A percentile compares a stretch with the other conserved stretches of the same genome.
Conservation (phyloP, 331 rosid genomes). For the Quercus phellos region DNA sequence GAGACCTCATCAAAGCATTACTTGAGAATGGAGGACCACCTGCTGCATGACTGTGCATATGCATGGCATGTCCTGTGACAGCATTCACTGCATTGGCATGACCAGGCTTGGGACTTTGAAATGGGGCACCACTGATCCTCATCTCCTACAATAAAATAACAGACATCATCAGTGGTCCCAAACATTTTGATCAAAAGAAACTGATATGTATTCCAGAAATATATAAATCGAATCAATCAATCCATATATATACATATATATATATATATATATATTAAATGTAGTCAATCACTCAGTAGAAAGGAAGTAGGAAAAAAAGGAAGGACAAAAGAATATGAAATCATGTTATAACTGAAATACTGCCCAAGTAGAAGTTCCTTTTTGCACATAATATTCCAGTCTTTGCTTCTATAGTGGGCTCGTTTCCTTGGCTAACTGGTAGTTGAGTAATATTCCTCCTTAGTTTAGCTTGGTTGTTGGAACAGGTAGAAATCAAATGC, state of each 20-base stretch:
- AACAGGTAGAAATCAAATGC: background rate
- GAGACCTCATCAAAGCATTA: conserved; percentile 51
- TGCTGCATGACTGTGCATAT: conserved; percentile 47
- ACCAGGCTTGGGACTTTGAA: conserved; percentile 49
- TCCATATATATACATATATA: no score
- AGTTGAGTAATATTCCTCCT: no score
- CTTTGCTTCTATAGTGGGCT: no score
- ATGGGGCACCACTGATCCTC: conserved; percentile 53
- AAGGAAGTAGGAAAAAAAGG: background rate
- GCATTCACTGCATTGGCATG: conserved; percentile 50
- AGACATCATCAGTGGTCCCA: background rate
- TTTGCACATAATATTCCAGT: no score
- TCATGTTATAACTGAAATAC: background rate
- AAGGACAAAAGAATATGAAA: no score
- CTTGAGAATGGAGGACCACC: conserved; percentile 58
- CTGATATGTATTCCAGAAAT: background rate
- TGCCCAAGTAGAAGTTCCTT: no score
- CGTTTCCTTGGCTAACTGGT: no score
- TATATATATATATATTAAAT: background rate
- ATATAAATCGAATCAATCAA: no score
- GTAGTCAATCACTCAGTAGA: background rate
- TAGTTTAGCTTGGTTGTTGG: background rate
- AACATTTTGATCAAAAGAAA: background rate
- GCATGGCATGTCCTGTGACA: conserved; percentile 52
- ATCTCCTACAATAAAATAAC: conserved; percentile 54